A percentile compares a stretch with the other conserved stretches of the same genome.
Evolutionary conservation across 176 grass and related monocot genomes (phyloP).

Genomic region (Dactylis glomerata): DNA sequence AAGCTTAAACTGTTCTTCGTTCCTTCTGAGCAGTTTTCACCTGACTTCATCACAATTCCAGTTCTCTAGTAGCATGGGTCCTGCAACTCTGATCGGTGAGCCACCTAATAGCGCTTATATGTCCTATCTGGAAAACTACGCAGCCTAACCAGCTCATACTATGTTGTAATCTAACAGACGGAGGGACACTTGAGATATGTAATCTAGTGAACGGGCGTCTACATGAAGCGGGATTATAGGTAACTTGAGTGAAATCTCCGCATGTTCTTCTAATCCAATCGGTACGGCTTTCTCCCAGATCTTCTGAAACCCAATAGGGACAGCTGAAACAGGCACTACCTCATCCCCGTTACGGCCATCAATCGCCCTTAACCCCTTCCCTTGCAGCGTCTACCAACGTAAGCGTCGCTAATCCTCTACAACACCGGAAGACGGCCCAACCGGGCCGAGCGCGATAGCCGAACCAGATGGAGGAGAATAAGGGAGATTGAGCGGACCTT

Average conservation of each 20-base stretch:
- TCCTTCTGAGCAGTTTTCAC: background rate
- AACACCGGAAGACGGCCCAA: background rate
- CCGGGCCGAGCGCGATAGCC: background rate
- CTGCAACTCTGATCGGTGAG: background rate
- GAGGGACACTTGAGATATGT: background rate
- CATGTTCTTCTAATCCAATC: too few relatives aligned
- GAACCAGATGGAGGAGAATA: background rate
- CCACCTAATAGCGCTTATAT: too few relatives aligned
- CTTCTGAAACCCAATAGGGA: background rate
- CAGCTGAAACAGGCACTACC: background rate
- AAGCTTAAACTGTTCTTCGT: background rate
- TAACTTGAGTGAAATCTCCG: too few relatives aligned
- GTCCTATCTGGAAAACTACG: background rate
- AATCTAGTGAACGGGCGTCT: background rate
- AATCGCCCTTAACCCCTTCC: too few relatives aligned
- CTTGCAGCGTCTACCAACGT: background rate
- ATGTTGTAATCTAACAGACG: background rate
- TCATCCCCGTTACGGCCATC: background rate
- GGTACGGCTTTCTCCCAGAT: too few relatives aligned
- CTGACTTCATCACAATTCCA: background rate
- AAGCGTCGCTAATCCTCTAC: background rate
- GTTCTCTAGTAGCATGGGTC: background rate
- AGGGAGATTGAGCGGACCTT: slow-evolving; percentile 32
- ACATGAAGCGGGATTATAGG: too few relatives aligned
- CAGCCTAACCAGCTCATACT: background rate